Evolutionary conservation across 345 rosid species (phyloP), one percentile per base, ranked within the genome.

Genomic region (Arabis alpina): DNA sequence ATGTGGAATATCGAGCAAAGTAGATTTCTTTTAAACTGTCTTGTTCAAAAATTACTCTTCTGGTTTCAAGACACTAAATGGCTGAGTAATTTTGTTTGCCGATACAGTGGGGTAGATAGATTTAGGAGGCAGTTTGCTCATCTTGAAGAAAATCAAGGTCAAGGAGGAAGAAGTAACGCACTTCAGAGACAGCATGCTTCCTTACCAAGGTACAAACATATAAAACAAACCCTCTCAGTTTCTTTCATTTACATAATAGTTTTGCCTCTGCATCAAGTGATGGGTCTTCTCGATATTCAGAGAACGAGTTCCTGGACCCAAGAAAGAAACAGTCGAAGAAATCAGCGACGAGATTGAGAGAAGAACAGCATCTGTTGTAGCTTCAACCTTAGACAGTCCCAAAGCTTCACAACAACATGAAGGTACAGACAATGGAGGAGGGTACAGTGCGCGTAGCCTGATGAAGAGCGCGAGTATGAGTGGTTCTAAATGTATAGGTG

Each of bases 111-210:
- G 14, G 97, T 93, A 45, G 98, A 93, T 80, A 88, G 98, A 58
- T 93, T 93, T 76, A 89, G 82, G 88, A 78, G 96, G 61, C 98
- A 93, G 70, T 93, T 93, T 80, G 98, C 98, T 1, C 97, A 93
- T 77, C 88, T 93, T 24, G 98, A 93, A 85, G 98, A 93, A 77
- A 87, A 85, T 70, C 74, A 74, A 72, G 87, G 90, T 70, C 90
- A 80, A 73, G 93, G 89, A 13, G 97, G 85, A 83, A 83, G 77
- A 78, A 79, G 81, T 68, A 74, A 82, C 32, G 71, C 71, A 36
- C 90, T 93, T 64, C 96, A 79, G 61, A 84, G 98, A 72, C 97
- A 89, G 10, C 96, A 93, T 75, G 97, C 90, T 76, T 93, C 98
- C 48, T 81, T 93, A 78, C 98, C 98, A 43, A 81, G 98, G 98